Conservation (phyloP, 495 filamentous ascomycete genomes). For the Penicillium samsonianum region DNA sequence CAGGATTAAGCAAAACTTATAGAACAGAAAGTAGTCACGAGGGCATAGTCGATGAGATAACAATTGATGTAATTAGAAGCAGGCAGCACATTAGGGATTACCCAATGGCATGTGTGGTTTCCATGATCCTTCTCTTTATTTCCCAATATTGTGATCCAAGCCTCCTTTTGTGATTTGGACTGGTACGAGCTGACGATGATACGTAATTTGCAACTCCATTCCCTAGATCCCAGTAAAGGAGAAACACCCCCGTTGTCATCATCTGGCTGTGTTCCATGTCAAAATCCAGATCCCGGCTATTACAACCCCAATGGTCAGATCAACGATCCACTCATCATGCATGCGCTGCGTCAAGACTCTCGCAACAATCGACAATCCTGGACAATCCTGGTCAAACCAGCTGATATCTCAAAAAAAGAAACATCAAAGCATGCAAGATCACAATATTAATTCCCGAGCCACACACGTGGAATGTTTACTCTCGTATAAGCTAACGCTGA, state of each 20-base stretch:
- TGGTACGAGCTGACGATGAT: constrained; percentile 7
- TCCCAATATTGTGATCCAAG: background rate
- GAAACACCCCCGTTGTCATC: background rate
- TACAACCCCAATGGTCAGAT: constrained; percentile 1
- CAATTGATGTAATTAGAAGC: background rate
- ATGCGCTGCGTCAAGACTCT: background rate
- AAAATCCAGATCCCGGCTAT: background rate
- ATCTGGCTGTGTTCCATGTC: background rate
- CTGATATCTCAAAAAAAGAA: background rate
- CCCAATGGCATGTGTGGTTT: background rate
- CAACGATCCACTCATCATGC: background rate
- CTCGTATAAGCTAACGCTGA: constrained; percentile 4
- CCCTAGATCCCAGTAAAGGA: background rate
- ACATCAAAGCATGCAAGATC: background rate
- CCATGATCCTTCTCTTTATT: background rate
- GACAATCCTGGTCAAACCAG: background rate
- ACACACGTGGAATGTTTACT: background rate
- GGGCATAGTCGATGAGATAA: background rate
- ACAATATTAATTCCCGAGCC: background rate
- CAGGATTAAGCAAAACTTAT: background rate
- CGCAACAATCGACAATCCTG: background rate
- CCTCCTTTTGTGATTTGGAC: constrained; percentile 5
- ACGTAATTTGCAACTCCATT: background rate
- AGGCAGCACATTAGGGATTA: background rate
- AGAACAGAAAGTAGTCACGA: background rate